Evolutionary conservation across 164 flowering plant genomes (phyloP).

Genomic region (Buxus sempervirens): DNA sequence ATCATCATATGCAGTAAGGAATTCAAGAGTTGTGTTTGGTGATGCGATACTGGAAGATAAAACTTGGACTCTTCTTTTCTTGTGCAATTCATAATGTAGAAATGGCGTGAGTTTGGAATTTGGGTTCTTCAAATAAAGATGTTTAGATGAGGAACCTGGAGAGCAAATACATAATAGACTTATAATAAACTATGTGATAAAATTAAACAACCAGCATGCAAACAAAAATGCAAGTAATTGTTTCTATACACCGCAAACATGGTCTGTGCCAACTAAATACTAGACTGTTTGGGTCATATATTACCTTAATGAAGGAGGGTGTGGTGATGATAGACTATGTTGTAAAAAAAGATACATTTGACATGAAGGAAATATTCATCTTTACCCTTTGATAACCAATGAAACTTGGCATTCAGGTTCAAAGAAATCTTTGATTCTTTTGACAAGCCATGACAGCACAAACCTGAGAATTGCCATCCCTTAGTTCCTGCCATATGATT

Average conservation of each 20-base stretch:
- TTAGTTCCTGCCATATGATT: neutral
- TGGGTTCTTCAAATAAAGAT: neutral
- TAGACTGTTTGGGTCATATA: no score
- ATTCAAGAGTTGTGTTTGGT: constrained; percentile 20
- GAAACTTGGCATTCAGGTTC: constrained; percentile 5
- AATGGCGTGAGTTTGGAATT: constrained; percentile 7
- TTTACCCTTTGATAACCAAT: constrained; percentile 4
- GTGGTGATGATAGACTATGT: no score
- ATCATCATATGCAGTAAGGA: constrained; percentile 51
- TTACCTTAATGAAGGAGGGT: no score
- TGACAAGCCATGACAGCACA: neutral
- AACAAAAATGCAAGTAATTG: no score
- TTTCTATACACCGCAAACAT: no score
- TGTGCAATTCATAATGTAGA: constrained; percentile 8
- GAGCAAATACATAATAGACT: neutral
- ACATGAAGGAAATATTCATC: neutral
- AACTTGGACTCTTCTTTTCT: constrained; percentile 24
- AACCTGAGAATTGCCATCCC: constrained; percentile 3
- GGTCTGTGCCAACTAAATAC: no score
- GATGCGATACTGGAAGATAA: constrained; percentile 31
- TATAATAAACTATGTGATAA: no score
- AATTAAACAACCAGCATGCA: no score
- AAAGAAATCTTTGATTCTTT: constrained; percentile 4
- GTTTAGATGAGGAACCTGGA: constrained; percentile 13
- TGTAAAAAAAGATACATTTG: neutral